These are phyloP conservation scores for Phaeosphaeriaceae sp. DNA, from an alignment of 2,329 filamentous ascomycete species.

Conservation along the genomic window DNA sequence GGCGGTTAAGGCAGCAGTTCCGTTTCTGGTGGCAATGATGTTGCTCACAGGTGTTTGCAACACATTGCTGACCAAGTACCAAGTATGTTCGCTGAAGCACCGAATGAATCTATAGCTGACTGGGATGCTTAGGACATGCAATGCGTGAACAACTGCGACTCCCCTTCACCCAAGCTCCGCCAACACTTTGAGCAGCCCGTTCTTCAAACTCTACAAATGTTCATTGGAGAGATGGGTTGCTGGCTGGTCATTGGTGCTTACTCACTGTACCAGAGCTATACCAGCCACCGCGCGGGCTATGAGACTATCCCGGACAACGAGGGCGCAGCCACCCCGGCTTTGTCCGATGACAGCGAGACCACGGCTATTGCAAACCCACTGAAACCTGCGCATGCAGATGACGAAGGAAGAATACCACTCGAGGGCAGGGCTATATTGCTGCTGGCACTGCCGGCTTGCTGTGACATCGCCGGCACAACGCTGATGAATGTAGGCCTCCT, in stretches of 20 bases:
- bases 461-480: conserved; percentile 93
- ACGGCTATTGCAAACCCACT: conserved; percentile 62
- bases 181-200: conserved; percentile 91
- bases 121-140: conserved; percentile 76
- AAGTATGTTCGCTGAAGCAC: conserved; percentile 62
- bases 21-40: conserved; percentile 94
- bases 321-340: conserved; percentile 37
- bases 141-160: conserved; percentile 89
- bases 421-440: conserved; percentile 74
- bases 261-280: conserved; percentile 67
- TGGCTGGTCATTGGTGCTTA: conserved; percentile 85
- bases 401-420: conserved; percentile 66
- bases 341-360: conserved; percentile 53
- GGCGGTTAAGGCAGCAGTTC: conserved; percentile 74
- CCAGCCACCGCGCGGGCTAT: conserved; percentile 64
- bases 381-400: conserved; percentile 51
- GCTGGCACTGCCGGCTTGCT: conserved; percentile 84
- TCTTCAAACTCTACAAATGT: conserved; percentile 96
- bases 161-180: conserved; percentile 68
- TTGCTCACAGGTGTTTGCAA: conserved; percentile 95
- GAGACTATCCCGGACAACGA: conserved; percentile 62
- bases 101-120: conserved; percentile 21
- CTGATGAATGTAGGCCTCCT: conserved; percentile 96
- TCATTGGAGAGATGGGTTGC: conserved; percentile 93
- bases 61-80: conserved; percentile 94